Conservation (phyloP, 352 stramenopile genomes). For the Sclerospora graminicola region DNA sequence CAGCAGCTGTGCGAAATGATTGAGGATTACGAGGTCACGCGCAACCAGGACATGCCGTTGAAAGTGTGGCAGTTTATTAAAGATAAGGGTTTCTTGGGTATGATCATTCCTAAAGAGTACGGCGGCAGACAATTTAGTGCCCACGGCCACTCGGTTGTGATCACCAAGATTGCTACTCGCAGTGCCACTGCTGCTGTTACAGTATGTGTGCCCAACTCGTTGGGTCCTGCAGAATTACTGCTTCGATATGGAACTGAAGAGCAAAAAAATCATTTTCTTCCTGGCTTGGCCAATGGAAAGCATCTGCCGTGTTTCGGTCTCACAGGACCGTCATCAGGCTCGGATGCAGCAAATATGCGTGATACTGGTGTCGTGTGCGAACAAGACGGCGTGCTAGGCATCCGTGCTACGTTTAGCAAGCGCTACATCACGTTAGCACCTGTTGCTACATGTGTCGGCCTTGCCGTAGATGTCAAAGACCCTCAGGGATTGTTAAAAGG, state of each 20-base stretch:
- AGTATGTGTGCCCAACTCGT: slow-evolving; percentile 95
- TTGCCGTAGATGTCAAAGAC: slow-evolving; percentile 95
- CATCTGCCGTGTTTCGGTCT: slow-evolving; percentile 96
- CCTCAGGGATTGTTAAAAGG: slow-evolving; percentile 91
- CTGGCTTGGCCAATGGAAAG: slow-evolving; percentile 88
- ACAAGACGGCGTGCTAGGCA: slow-evolving; percentile 91
- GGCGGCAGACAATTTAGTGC: slow-evolving; percentile 84
- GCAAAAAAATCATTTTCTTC: slow-evolving; percentile 95
- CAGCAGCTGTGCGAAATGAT: slow-evolving; percentile 92
- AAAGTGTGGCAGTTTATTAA: slow-evolving; percentile 95
- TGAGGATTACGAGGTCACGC: slow-evolving; percentile 92
- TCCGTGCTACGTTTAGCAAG: slow-evolving; percentile 96
- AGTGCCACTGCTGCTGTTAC: slow-evolving; percentile 87
- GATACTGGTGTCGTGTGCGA: slow-evolving; percentile 91
- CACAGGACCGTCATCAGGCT: slow-evolving; percentile 91
- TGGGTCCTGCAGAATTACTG: slow-evolving; percentile 93
- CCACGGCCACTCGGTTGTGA: slow-evolving; percentile 86
- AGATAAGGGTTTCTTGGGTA: slow-evolving; percentile 93
- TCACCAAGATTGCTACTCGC: slow-evolving; percentile 90
- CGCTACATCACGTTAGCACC: slow-evolving; percentile 98
- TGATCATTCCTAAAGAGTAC: slow-evolving; percentile 98
- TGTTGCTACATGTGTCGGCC: slow-evolving; percentile 93
- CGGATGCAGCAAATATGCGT: slow-evolving; percentile 92
- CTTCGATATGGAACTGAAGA: slow-evolving; percentile 92
- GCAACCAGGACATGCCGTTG: slow-evolving; percentile 86